Evolutionary conservation across 179 eudicot species (phyloP).

Genomic region (Camellia oleifera): DNA sequence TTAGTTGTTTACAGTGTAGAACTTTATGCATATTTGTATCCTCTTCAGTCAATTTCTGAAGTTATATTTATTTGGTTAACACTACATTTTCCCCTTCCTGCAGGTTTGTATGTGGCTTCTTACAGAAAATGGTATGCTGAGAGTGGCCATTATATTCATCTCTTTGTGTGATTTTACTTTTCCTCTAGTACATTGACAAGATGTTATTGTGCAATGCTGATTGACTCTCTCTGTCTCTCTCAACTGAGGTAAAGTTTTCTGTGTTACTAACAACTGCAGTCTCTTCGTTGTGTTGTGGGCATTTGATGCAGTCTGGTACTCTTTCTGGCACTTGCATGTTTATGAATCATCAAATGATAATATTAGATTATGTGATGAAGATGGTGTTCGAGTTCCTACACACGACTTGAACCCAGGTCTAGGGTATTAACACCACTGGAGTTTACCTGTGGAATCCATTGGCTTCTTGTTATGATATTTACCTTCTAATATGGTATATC

Average conservation of each 20-base stretch:
- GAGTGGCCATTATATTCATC: neutral
- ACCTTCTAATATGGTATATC: too few species aligned
- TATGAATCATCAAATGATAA: neutral
- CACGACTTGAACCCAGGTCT: too few species aligned
- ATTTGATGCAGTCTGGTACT: neutral
- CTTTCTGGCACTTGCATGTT: neutral
- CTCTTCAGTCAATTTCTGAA: neutral
- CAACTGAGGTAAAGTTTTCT: too few species aligned
- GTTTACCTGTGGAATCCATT: too few species aligned
- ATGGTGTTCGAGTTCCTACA: too few species aligned
- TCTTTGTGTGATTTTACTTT: neutral
- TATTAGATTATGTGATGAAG: neutral
- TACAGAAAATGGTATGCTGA: constrained; percentile 69
- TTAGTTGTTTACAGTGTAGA: neutral
- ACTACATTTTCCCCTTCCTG: constrained; percentile 12
- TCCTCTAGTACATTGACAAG: neutral
- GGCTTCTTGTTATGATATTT: too few species aligned
- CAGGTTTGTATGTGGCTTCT: constrained; percentile 77
- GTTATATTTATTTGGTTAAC: neutral
- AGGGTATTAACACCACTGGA: too few species aligned
- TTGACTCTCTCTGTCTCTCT: too few species aligned
- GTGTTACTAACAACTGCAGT: neutral
- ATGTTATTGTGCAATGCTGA: too few species aligned
- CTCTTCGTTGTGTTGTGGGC: neutral
- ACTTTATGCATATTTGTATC: neutral